Conservation (phyloP, 805 yeast genomes). For the Ogataea minuta region DNA sequence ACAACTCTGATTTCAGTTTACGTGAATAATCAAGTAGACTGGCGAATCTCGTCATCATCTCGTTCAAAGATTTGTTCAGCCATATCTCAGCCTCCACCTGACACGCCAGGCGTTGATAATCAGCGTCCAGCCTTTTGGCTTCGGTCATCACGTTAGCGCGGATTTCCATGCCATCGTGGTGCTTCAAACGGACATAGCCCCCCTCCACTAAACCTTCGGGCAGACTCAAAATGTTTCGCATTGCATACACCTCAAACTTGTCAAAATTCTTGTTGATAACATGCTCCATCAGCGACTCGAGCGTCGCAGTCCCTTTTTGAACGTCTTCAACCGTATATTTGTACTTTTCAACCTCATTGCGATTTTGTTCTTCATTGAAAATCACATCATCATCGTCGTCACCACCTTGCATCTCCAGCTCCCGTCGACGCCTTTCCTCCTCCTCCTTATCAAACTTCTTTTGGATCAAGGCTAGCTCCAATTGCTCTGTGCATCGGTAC, state of each 20-base stretch:
- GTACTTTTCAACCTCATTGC: constrained; percentile 5
- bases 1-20: constrained; percentile 13
- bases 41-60: constrained; percentile 39
- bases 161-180: constrained; percentile 55
- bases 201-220: constrained; percentile 62
- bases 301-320: constrained; percentile 72
- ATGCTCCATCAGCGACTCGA: constrained; percentile 73
- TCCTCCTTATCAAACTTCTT: constrained; percentile 30
- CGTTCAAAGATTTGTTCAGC: constrained; percentile 40
- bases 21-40: constrained; percentile 35
- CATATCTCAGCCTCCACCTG: constrained; percentile 44
- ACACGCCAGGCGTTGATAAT: constrained; percentile 32
- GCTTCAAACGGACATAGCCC: constrained; percentile 67
- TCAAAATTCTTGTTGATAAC: constrained; percentile 82
- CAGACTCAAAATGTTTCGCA: constrained; percentile 71
- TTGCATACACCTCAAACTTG: constrained; percentile 75
- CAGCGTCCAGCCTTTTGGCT: constrained; percentile 21
- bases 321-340: constrained; percentile 45
- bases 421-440: constrained; percentile 17
- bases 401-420: constrained; percentile 8
- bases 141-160: constrained; percentile 16
- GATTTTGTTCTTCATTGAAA: constrained; percentile 24
- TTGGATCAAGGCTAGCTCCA: constrained; percentile 60
- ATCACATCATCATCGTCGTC: constrained; percentile 30
- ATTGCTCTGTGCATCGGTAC: constrained; percentile 77